These are phyloP conservation scores for Cylindrotheca closterium DNA, from an alignment of 108 stramenopile species.

Conservation along the genomic window DNA sequence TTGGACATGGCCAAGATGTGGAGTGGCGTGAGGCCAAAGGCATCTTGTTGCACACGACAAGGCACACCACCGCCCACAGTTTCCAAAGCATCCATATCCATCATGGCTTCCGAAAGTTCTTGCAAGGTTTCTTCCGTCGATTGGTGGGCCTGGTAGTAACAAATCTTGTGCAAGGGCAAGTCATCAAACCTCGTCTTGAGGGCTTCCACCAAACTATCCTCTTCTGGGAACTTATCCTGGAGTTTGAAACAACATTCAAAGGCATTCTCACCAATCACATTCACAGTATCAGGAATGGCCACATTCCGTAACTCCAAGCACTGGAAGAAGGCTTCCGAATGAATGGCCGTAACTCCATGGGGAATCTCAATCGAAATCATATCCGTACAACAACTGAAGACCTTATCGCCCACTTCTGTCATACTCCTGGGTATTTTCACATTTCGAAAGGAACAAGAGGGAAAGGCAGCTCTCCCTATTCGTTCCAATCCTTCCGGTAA, in stretches of 20 bases:
- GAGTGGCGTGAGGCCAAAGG: neutral
- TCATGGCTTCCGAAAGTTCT: neutral
- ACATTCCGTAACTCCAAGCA: neutral
- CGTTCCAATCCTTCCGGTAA: neutral
- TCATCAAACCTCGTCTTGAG: neutral
- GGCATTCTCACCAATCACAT: neutral
- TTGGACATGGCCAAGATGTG: neutral
- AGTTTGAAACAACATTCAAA: slow-evolving; percentile 2
- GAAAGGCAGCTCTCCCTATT: neutral
- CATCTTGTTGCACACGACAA: neutral
- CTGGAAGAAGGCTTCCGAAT: neutral
- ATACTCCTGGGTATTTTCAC: neutral
- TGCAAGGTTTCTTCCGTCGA: slow-evolving; percentile 1
- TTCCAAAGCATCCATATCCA: too few relatives aligned
- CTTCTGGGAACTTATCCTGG: neutral
- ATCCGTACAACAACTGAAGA: neutral
- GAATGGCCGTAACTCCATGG: neutral
- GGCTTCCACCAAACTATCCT: neutral
- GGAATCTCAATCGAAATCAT: neutral
- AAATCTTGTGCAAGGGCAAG: neutral
- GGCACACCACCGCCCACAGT: too few relatives aligned
- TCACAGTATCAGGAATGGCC: neutral
- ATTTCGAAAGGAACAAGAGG: neutral
- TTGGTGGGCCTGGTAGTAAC: neutral
- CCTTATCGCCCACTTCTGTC: neutral